Evolutionary conservation across 805 yeast species (phyloP).

Genomic region (Starmerella asiatica): DNA sequence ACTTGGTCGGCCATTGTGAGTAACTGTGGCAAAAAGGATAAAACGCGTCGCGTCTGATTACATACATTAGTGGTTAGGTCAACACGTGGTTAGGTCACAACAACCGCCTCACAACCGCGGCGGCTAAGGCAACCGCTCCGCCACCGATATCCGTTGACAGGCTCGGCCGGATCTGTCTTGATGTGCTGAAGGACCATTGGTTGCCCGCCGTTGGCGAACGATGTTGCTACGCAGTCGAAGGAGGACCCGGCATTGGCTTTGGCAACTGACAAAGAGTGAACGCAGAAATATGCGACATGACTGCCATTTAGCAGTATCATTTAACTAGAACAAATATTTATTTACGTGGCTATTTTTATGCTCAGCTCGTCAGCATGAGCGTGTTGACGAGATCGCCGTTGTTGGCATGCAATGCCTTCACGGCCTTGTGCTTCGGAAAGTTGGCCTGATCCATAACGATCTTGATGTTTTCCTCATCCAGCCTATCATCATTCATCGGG

Average conservation of each 20-base stretch:
- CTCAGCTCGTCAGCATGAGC: conserved; percentile 52
- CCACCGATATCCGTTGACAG: too few relatives aligned
- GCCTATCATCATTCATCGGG: conserved; percentile 76
- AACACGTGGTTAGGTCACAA: neutral
- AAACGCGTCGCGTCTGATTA: conserved; percentile 1
- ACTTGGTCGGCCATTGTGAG: conserved; percentile 9
- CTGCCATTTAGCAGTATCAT: too few relatives aligned
- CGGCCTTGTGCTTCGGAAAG: conserved; percentile 80
- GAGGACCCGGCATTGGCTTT: conserved; percentile 70
- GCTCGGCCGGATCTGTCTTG: conserved; percentile 88
- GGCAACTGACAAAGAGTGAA: conserved; percentile 66
- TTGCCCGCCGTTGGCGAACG: conserved; percentile 94
- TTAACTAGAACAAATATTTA: too few relatives aligned
- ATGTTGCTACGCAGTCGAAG: conserved; percentile 95
- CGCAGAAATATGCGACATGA: conserved; percentile 47
- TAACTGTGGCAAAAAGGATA: neutral
- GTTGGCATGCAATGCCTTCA: conserved; percentile 75
- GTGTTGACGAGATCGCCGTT: conserved; percentile 93
- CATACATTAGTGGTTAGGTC: conserved; percentile 1
- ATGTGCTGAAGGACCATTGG: conserved; percentile 91
- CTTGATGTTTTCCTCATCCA: conserved; percentile 68
- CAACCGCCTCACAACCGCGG: neutral
- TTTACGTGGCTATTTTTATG: conserved; percentile 16
- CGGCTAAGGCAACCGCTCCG: too few relatives aligned
- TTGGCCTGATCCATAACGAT: conserved; percentile 85